These are phyloP conservation scores for Fusarium abutilonis DNA, from an alignment of 2,329 filamentous ascomycete genomes.

Conservation along the genomic window DNA sequence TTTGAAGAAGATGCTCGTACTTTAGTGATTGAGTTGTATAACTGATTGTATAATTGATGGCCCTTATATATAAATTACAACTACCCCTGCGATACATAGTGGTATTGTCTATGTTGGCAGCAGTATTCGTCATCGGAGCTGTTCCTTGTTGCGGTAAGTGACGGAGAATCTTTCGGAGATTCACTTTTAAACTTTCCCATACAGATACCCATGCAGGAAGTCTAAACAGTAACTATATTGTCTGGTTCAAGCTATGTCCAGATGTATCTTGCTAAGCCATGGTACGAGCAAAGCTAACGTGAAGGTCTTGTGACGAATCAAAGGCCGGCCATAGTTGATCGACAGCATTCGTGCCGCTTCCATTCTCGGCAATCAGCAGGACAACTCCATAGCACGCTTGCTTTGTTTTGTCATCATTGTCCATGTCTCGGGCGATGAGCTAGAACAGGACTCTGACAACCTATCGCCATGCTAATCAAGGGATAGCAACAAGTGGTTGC, in stretches of 20 bases:
- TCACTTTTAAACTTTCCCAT: not conserved
- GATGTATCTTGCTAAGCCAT: too few relatives aligned
- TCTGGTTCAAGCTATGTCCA: not conserved
- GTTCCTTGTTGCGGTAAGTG: conserved; percentile 30
- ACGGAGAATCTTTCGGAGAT: conserved; percentile 38
- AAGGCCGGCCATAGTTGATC: too few relatives aligned
- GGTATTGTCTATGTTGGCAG: not conserved
- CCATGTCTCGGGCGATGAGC: too few relatives aligned
- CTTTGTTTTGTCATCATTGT: too few relatives aligned
- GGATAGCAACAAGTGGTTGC: too few relatives aligned
- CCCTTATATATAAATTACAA: conserved; percentile 10
- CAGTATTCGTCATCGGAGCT: conserved; percentile 36
- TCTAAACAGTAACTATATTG: not conserved
- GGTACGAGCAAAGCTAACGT: too few relatives aligned
- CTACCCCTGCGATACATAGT: not conserved
- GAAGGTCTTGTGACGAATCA: too few relatives aligned
- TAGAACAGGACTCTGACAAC: too few relatives aligned
- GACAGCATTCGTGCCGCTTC: too few relatives aligned
- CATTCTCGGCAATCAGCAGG: too few relatives aligned
- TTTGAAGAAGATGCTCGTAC: not conserved
- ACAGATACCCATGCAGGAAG: not conserved
- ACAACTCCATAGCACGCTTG: too few relatives aligned
- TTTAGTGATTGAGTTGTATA: fast-evolving
- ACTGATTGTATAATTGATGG: not conserved
- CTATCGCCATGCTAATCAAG: too few relatives aligned